Conservation (phyloP, 805 yeast genomes). For the Brettanomyces naardenensis region DNA sequence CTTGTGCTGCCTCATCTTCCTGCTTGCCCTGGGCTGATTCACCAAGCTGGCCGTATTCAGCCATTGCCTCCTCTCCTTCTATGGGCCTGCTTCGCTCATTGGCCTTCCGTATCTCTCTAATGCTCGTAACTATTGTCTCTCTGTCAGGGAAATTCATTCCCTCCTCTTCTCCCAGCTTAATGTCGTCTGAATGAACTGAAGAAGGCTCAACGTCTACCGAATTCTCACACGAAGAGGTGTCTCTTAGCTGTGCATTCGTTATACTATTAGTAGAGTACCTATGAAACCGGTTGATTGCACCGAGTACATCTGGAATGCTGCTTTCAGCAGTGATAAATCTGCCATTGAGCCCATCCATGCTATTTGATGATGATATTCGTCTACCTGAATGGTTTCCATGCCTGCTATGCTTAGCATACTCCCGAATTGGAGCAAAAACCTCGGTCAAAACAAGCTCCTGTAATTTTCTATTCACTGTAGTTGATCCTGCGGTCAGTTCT, state of each 20-base stretch:
- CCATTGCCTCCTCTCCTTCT: background rate
- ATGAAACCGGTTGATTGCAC: conserved; percentile 11
- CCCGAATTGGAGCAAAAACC: conserved; percentile 52
- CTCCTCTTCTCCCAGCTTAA: conserved; percentile 8
- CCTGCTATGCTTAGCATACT: conserved; percentile 17
- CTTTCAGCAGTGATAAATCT: background rate
- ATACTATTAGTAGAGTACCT: conserved; percentile 23
- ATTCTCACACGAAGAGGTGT: background rate
- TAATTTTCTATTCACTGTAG: conserved; percentile 61
- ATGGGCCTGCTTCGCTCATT: background rate
- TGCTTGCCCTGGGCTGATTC: background rate
- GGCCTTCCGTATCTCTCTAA: conserved; percentile 6
- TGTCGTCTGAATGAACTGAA: conserved; percentile 15
- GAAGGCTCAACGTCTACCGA: conserved; percentile 7
- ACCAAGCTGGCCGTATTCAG: background rate
- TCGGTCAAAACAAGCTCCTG: conserved; percentile 67
- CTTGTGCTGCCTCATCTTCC: conserved; percentile 9
- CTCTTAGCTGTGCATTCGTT: conserved; percentile 7
- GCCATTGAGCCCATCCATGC: background rate
- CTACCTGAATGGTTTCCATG: conserved; percentile 3
- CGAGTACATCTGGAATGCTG: no score
- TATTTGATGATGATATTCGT: background rate
- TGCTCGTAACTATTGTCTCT: conserved; percentile 18
- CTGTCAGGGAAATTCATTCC: conserved; percentile 18
- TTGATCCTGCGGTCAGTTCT: conserved; percentile 39